These are phyloP conservation scores for Striga hermonthica DNA, from an alignment of 305 asterid genomes.

Conservation along the genomic window DNA sequence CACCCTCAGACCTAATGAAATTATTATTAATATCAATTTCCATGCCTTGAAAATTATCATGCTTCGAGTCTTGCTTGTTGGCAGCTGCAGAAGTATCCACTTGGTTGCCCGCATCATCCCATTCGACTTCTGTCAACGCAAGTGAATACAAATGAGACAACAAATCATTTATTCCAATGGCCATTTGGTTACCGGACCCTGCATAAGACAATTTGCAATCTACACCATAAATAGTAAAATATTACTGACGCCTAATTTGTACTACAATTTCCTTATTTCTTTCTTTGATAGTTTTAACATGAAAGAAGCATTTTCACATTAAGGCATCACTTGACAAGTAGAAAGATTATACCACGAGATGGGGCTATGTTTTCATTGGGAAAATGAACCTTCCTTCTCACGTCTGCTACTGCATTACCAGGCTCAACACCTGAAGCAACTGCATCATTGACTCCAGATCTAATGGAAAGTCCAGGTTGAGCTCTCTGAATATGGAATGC, in stretches of 20 bases:
- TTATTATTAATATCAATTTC: slow-evolving; percentile 43
- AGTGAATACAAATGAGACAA: slow-evolving; percentile 75
- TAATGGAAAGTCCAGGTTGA: slow-evolving; percentile 41
- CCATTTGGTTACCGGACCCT: slow-evolving; percentile 54
- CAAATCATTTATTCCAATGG: slow-evolving; percentile 50
- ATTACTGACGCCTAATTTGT: slow-evolving; percentile 24
- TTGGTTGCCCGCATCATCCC: slow-evolving; percentile 54
- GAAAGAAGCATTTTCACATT: slow-evolving; percentile 23
- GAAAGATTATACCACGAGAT: slow-evolving; percentile 52
- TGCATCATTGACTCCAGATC: slow-evolving; percentile 37
- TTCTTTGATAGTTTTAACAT: slow-evolving; percentile 8
- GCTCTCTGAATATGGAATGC: slow-evolving; percentile 41
- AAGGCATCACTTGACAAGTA: slow-evolving; percentile 26
- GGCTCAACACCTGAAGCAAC: slow-evolving; percentile 43
- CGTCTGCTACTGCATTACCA: slow-evolving; percentile 44
- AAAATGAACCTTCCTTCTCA: slow-evolving; percentile 76
- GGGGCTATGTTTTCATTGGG: slow-evolving; percentile 40
- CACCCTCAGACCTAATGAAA: slow-evolving; percentile 39
- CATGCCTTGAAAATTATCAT: slow-evolving; percentile 44
- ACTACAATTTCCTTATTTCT: slow-evolving; percentile 5
- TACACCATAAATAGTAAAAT: slow-evolving; percentile 38
- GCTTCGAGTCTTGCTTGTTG: slow-evolving; percentile 50
- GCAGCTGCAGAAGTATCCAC: slow-evolving; percentile 48
- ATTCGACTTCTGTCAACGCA: slow-evolving; percentile 78
- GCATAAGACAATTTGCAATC: slow-evolving; percentile 45